Evolutionary conservation across 2,329 filamentous ascomycete genomes (phyloP).

Genomic region (Hymenoscyphus occultus): DNA sequence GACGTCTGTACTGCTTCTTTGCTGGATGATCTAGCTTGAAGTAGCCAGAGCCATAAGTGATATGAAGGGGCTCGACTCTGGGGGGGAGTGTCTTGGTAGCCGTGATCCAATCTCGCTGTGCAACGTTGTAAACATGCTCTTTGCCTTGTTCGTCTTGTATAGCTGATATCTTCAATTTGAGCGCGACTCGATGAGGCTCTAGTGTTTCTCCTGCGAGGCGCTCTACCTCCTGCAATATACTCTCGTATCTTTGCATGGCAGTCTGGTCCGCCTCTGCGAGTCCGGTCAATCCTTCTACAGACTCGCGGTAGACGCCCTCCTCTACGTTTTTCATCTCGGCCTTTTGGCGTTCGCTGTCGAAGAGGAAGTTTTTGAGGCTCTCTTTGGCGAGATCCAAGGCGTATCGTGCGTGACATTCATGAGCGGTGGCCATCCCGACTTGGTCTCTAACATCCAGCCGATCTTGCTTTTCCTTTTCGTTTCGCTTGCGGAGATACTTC

Average conservation of each 20-base stretch:
- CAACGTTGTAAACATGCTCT: neutral
- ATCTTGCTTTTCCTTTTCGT: neutral
- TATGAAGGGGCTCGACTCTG: neutral
- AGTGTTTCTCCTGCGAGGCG: neutral
- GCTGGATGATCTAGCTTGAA: neutral
- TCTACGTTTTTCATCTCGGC: neutral
- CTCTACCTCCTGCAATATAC: neutral
- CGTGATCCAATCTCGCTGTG: neutral
- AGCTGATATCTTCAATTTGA: neutral
- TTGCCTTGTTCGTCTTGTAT: neutral
- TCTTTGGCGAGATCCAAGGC: neutral
- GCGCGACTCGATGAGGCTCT: neutral
- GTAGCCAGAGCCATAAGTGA: neutral
- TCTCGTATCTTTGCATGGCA: neutral
- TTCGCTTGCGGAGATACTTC: neutral
- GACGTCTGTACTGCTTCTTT: slow-evolving; percentile 4
- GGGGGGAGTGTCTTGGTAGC: neutral
- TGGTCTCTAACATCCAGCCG: neutral
- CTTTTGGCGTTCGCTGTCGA: neutral
- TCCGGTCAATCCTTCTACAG: neutral
- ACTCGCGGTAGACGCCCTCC: neutral
- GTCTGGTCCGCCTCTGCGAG: neutral
- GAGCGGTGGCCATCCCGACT: neutral
- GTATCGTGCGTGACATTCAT: neutral
- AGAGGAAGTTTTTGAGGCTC: neutral